Evolutionary conservation across 2,329 filamentous ascomycete species (phyloP).

Genomic region (Cucurbitaria berberidis): DNA sequence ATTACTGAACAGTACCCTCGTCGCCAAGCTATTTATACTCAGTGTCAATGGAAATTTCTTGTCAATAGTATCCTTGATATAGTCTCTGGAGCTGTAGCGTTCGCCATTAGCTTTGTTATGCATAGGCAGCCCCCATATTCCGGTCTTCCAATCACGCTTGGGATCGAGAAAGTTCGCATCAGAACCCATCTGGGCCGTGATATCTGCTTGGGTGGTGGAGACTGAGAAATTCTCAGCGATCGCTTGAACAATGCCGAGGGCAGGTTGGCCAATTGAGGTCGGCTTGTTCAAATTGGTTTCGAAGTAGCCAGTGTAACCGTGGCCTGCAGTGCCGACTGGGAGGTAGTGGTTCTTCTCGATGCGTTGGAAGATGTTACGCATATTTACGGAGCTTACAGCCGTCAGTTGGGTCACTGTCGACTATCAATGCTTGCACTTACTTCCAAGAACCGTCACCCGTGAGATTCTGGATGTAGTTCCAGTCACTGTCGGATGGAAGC

Average conservation of each 20-base stretch:
- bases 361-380: constrained; percentile 61
- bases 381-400: constrained; percentile 40
- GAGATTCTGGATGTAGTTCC: constrained; percentile 61
- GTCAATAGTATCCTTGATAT: constrained; percentile 55
- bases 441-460: constrained; percentile 66
- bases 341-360: constrained; percentile 63
- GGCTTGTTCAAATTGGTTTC: constrained; percentile 58
- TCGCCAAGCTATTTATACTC: constrained; percentile 65
- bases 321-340: constrained; percentile 51
- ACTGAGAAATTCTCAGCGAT: constrained; percentile 41
- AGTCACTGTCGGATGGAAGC: constrained; percentile 64
- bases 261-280: constrained; percentile 53
- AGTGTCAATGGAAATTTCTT: constrained; percentile 61
- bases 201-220: constrained; percentile 58
- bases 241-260: constrained; percentile 41
- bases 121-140: constrained; percentile 64
- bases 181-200: constrained; percentile 49
- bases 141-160: constrained; percentile 55
- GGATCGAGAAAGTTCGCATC: constrained; percentile 59
- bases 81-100: constrained; percentile 62
- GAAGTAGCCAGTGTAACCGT: constrained; percentile 65
- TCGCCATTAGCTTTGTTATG: constrained; percentile 56
- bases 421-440: constrained; percentile 4
- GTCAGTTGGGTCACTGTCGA: neutral
- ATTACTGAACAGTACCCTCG: constrained; percentile 68